Conservation (phyloP, 2,329 filamentous ascomycete species). For the Phaeosphaeriaceae sp. region DNA sequence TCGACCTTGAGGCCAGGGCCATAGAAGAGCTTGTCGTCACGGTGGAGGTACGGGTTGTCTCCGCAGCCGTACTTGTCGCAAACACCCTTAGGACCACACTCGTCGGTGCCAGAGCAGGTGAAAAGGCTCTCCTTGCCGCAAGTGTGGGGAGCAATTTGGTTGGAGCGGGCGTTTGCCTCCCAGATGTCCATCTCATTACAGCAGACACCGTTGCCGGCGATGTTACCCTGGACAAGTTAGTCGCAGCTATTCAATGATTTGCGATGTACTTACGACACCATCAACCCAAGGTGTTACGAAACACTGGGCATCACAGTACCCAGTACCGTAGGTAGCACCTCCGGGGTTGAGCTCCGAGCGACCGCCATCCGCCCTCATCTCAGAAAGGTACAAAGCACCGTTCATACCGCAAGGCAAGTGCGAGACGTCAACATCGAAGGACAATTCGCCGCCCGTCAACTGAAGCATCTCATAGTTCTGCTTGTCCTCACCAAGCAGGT, state of each 20-base stretch:
- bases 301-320: constrained; percentile 62
- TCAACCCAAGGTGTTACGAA: constrained; percentile 47
- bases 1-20: constrained; percentile 57
- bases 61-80: constrained; percentile 48
- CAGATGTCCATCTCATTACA: constrained; percentile 65
- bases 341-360: constrained; percentile 50
- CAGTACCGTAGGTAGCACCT: constrained; percentile 67
- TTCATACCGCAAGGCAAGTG: constrained; percentile 53
- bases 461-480: constrained; percentile 70
- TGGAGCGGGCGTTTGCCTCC: constrained; percentile 60
- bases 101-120: constrained; percentile 47
- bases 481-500: constrained; percentile 66
- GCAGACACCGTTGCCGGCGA: constrained; percentile 56
- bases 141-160: constrained; percentile 57
- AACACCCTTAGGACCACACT: constrained; percentile 45
- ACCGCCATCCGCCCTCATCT: constrained; percentile 48
- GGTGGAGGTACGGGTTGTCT: constrained; percentile 41
- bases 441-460: constrained; percentile 72
- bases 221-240: constrained; percentile 53
- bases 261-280: constrained; percentile 40
- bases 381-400: constrained; percentile 49
- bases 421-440: constrained; percentile 71
- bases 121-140: constrained; percentile 57
- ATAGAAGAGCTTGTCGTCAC: constrained; percentile 36
- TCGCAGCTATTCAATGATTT: constrained; percentile 23